Conservation (phyloP, 306 rosid genomes). For the Pterocarpus macrocarpus region DNA sequence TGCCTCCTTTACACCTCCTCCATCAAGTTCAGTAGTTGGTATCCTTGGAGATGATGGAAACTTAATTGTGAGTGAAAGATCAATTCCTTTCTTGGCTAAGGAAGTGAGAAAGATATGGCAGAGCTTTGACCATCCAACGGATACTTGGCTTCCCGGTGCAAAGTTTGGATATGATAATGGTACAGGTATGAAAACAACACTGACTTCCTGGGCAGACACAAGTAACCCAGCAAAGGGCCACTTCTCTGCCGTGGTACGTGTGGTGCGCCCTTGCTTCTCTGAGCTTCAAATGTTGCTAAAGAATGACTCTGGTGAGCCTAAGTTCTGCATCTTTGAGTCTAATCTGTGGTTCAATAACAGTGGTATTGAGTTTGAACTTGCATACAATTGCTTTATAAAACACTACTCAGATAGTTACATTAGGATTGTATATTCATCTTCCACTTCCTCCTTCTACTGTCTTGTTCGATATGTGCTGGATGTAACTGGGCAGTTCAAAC, state of each 20-base stretch:
- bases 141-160: constrained; percentile 55
- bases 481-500: constrained; percentile 46
- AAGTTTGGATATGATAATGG: constrained; percentile 43
- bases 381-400: too few species aligned
- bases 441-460: neutral
- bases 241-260: constrained; percentile 22
- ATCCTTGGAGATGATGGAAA: constrained; percentile 47
- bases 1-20: neutral
- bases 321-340: neutral
- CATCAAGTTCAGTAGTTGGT: constrained; percentile 13
- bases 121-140: constrained; percentile 60
- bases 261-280: too few species aligned
- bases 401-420: neutral
- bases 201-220: constrained; percentile 43
- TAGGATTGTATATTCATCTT: neutral
- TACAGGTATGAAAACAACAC: constrained; percentile 5
- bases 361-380: too few species aligned
- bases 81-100: neutral
- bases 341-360: neutral
- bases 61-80: constrained; percentile 33
- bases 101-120: constrained; percentile 41
- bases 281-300: neutral
- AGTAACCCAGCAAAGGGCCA: constrained; percentile 46
- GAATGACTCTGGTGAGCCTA: neutral
- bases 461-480: constrained; percentile 36